Conservation (phyloP, 371 early-diverging fungal genomes). For the Rhizoclosmatium hyalinum region DNA sequence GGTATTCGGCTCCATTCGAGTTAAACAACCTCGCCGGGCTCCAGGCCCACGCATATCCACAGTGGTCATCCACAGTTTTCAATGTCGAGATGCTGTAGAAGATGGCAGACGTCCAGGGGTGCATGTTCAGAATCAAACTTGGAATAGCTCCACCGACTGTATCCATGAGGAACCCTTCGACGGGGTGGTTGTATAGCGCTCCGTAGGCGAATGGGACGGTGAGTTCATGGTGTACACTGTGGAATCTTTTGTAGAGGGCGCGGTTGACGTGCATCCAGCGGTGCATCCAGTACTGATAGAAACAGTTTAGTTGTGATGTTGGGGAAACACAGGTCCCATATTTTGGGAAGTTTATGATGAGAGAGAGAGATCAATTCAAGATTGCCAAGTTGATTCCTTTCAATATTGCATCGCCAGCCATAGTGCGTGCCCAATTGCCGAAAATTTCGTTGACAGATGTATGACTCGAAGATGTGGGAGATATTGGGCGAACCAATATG, state of each 20-base stretch:
- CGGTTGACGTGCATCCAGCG: slow-evolving; percentile 74
- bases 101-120: slow-evolving; percentile 68
- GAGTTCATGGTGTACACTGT: slow-evolving; percentile 78
- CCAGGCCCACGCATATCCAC: slow-evolving; percentile 83
- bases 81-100: slow-evolving; percentile 79
- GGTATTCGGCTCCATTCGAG: slow-evolving; percentile 74
- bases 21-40: slow-evolving; percentile 64
- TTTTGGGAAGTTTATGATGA: too few species aligned
- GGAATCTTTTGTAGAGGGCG: slow-evolving; percentile 75
- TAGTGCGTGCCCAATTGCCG: too few species aligned
- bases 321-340: slow-evolving; percentile 10
- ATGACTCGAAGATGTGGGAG: too few species aligned
- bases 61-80: slow-evolving; percentile 85
- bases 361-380: too few species aligned
- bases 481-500: too few species aligned
- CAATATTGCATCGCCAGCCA: too few species aligned
- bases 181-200: slow-evolving; percentile 81
- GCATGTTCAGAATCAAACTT: slow-evolving; percentile 71
- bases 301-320: slow-evolving; percentile 30
- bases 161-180: slow-evolving; percentile 81
- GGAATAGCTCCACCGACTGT: slow-evolving; percentile 73
- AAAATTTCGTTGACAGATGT: too few species aligned
- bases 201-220: slow-evolving; percentile 81
- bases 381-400: too few species aligned
- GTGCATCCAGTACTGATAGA: slow-evolving; percentile 76